Conservation (phyloP, 2,329 filamentous ascomycete genomes). For the Aspergillus phoenicis region DNA sequence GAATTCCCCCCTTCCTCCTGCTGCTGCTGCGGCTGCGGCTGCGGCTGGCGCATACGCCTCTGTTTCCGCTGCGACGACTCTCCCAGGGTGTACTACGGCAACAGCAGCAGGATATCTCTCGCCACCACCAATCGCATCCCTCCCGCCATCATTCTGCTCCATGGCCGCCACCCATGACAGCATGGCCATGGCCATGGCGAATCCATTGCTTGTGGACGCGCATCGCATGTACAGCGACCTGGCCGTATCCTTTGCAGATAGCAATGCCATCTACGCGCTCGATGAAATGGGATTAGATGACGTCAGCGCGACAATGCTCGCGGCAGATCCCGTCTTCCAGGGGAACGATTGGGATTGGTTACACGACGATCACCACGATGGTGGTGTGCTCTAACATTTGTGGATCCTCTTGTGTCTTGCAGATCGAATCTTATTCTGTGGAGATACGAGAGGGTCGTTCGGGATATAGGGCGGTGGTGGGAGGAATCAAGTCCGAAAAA, state of each 20-base stretch:
- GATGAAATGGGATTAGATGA: constrained; percentile 5
- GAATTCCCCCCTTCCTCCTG: neutral
- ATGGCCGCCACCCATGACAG: constrained; percentile 9
- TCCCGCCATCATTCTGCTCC: constrained; percentile 13
- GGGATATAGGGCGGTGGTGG: neutral
- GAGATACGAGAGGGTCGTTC: neutral
- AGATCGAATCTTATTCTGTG: neutral
- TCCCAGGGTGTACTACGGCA: too few species aligned
- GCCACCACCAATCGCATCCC: constrained; percentile 1
- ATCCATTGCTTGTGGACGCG: constrained; percentile 6
- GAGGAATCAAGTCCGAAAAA: too few species aligned
- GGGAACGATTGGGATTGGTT: constrained; percentile 13
- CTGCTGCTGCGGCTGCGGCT: neutral
- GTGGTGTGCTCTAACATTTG: constrained; percentile 14
- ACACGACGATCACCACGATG: neutral
- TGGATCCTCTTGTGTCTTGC: neutral
- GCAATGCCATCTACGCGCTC: constrained; percentile 3
- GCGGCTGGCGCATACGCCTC: too few species aligned
- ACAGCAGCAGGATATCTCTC: neutral
- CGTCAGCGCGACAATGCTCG: neutral
- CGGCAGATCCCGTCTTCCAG: constrained; percentile 10
- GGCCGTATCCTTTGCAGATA: constrained; percentile 3
- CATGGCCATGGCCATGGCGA: constrained; percentile 13
- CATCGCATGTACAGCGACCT: neutral
- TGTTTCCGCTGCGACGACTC: too few species aligned